A percentile compares a stretch with the other conserved stretches of the same genome.
Conservation (phyloP, 305 asterid genomes). For the Fraxinus albicans region DNA sequence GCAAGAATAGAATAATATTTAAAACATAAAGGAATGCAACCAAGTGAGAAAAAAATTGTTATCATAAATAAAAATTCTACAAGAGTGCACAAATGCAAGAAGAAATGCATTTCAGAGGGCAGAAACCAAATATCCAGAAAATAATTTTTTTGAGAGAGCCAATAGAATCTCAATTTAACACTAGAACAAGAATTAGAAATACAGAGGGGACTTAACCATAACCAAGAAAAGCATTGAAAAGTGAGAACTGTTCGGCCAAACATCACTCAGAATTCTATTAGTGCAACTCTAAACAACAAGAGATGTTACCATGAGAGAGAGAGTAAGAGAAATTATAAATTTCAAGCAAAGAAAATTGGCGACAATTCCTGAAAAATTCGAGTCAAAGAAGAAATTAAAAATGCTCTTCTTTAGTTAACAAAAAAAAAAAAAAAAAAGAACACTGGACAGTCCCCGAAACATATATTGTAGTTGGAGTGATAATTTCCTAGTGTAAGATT, state of each 20-base stretch:
- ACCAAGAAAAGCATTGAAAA: neutral
- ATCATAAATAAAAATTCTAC: neutral
- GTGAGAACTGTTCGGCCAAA: neutral
- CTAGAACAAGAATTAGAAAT: neutral
- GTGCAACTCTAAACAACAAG: neutral
- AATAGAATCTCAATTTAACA: neutral
- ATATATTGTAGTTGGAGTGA: neutral
- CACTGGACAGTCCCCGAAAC: neutral
- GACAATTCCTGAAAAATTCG: no score
- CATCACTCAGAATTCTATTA: neutral
- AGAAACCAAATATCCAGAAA: neutral
- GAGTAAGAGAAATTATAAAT: neutral
- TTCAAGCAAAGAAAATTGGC: neutral
- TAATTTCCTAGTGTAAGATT: neutral
- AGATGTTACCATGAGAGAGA: neutral
- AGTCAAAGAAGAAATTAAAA: neutral
- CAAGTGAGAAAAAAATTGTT: neutral
- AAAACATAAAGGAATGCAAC: neutral
- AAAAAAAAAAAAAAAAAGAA: no score
- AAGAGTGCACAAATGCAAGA: neutral
- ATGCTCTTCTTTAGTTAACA: neutral
- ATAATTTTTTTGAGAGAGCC: neutral
- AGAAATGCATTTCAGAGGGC: neutral
- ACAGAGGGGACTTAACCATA: neutral
- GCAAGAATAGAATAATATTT: neutral